These are phyloP conservation scores for Groenewaldozyma tartarivorans DNA, from an alignment of 805 yeast genomes.

Conservation along the genomic window DNA sequence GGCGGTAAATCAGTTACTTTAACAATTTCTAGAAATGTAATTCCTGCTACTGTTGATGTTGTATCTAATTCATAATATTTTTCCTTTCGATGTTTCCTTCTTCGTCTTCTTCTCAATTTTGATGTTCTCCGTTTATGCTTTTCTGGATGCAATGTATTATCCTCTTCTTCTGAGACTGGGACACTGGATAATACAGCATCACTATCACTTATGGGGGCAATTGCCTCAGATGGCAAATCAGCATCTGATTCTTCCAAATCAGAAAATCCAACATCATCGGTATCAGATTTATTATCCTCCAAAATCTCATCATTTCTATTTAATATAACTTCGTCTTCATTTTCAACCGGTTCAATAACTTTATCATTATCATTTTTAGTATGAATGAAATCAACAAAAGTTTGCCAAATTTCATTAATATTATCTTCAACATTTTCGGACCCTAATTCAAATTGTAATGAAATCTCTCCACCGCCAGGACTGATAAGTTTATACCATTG, in stretches of 20 bases:
- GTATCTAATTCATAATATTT: constrained; percentile 18
- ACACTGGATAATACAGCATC: too few relatives aligned
- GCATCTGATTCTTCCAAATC: neutral
- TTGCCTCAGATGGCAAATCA: constrained; percentile 2
- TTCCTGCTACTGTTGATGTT: constrained; percentile 40
- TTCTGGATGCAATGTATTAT: too few relatives aligned
- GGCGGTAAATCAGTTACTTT: constrained; percentile 76
- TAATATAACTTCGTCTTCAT: too few relatives aligned
- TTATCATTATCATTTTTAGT: neutral
- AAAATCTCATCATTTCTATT: too few relatives aligned
- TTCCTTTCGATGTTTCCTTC: constrained; percentile 1
- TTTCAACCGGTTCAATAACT: neutral
- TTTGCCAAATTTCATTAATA: constrained; percentile 9
- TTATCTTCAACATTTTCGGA: constrained; percentile 5
- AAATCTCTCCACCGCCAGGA: constrained; percentile 9
- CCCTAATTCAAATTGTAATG: constrained; percentile 9
- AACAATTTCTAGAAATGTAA: constrained; percentile 64
- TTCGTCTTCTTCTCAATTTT: neutral
- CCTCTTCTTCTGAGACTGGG: too few relatives aligned
- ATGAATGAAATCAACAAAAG: constrained; percentile 2
- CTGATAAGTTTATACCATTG: constrained; percentile 4
- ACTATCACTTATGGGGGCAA: too few relatives aligned
- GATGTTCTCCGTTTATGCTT: neutral
- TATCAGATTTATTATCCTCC: too few relatives aligned
- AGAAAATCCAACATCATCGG: neutral